Percentiles rank a stretch among this genome's conserved stretches.
Conservation (phyloP, 2,329 filamentous ascomycete species). For the Colletotrichum scovillei region DNA sequence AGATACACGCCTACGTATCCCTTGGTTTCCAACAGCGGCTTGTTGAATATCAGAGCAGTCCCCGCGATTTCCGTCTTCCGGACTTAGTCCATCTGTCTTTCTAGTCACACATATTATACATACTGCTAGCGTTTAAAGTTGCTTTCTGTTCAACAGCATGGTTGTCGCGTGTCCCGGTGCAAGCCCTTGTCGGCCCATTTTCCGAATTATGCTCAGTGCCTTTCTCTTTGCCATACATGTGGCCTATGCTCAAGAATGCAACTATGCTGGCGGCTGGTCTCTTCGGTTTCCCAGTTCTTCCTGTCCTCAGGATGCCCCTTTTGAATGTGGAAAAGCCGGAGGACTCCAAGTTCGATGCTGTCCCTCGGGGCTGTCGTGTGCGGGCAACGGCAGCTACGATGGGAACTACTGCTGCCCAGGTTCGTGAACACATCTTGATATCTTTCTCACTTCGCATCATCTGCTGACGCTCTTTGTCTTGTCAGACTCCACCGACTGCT, state of each 20-base stretch:
- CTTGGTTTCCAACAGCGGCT: not conserved
- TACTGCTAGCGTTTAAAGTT: not conserved
- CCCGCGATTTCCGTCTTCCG: not conserved
- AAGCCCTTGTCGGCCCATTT: too few species aligned
- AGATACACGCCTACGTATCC: not conserved
- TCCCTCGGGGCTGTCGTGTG: not conserved
- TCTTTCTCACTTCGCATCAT: too few species aligned
- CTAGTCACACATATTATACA: too few species aligned
- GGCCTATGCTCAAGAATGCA: not conserved
- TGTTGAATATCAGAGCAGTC: not conserved
- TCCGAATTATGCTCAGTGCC: not conserved
- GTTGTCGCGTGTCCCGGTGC: not conserved
- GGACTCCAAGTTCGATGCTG: not conserved
- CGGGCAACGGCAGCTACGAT: not conserved
- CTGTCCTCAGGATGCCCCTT: not conserved
- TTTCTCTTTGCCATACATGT: not conserved
- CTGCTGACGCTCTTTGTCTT: not conserved
- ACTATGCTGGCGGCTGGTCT: not conserved
- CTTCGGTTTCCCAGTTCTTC: slow-evolving; percentile 1
- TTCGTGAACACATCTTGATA: not conserved
- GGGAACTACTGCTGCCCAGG: slow-evolving; percentile 3
- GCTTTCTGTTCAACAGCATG: not conserved
- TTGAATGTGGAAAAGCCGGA: slow-evolving; percentile 4
- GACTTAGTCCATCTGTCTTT: not conserved
- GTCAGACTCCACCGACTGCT: not conserved